These are phyloP conservation scores for Cutaneotrichosporon sp. DNA, from an alignment of 1,284 basidiomycete species.

Conservation along the genomic window DNA sequence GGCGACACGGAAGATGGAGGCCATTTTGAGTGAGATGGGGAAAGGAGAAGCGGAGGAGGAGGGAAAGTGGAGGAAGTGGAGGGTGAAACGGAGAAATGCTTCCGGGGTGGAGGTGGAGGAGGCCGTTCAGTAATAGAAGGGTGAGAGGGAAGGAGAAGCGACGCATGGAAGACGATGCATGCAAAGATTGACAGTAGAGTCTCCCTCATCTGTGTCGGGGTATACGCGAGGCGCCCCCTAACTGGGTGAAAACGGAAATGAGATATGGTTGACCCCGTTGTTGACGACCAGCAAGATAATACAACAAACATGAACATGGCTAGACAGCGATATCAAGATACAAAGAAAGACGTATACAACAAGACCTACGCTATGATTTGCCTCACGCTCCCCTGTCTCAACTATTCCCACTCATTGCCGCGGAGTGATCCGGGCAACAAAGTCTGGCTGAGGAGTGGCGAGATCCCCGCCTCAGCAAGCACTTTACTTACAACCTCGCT, in stretches of 20 bases:
- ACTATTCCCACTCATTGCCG: not conserved
- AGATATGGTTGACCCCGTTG: no score
- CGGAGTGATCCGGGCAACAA: not conserved
- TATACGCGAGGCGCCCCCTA: not conserved
- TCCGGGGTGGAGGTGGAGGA: constrained; percentile 5
- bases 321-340: not conserved
- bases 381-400: not conserved
- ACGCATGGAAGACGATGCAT: no score
- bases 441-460: constrained; percentile 3
- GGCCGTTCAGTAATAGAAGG: not conserved
- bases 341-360: no score
- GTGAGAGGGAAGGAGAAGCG: no score
- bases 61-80: not conserved
- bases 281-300: no score
- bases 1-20: constrained; percentile 12
- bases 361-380: no score
- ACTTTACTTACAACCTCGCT: not conserved
- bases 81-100: constrained; percentile 7
- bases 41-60: not conserved
- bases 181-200: no score
- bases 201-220: no score
- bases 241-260: no score
- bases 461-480: not conserved
- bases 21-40: constrained; percentile 14
- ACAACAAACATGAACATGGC: no score